Evolutionary conservation across 495 filamentous ascomycete species (phyloP), one percentile per base, ranked within the genome.

Genomic region (Hypoxylon lienhwacheense): DNA sequence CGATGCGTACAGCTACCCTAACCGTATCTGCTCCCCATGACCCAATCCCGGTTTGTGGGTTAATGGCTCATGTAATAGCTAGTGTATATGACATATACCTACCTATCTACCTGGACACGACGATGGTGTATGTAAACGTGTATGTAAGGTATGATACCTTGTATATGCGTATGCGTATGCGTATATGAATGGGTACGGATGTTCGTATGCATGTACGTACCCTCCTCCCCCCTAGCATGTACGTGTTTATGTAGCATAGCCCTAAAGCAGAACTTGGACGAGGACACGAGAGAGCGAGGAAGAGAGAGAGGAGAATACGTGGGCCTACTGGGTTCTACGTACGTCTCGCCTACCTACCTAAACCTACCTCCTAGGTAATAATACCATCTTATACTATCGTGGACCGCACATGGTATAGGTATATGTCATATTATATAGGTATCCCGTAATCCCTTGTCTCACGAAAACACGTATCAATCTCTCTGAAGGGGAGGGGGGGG

Each of bases 21-120:
- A 24, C 46, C 31, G 33, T 33, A 16, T 24, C 24, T 43, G 35
- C 36, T 48, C 35, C n/a, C 25, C 52, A 48, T 50, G 37, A 33
- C 32, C 42, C 29, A n/a, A 53, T 48, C 58, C 58, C 47, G 58
- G 58, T 53, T 61, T 42, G 42, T 61, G 58, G 58, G 58, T 53
- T 61, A 56, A 61, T 61, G 52, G 34, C 50, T 55, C 51, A 61
- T 41, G 57, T 59, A 49, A 21, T 45, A n/a, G 49, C 35, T 31
- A 47, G 46, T 47, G 34, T 32, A 26, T 33, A n/a, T n/a, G n/a
- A 24, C 24, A 26, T 26, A 26, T 26, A 44, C 43, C 28, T 52
- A 43, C n/a, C n/a, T n/a, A n/a, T n/a, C n/a, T n/a, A n/a, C n/a
- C n/a, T n/a, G n/a, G n/a, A n/a, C n/a, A n/a, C n/a, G n/a, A n/a